Base-by-base conservation (phyloP, 768 basidiomycete species). In the Pleurotus sapidus region DNA sequence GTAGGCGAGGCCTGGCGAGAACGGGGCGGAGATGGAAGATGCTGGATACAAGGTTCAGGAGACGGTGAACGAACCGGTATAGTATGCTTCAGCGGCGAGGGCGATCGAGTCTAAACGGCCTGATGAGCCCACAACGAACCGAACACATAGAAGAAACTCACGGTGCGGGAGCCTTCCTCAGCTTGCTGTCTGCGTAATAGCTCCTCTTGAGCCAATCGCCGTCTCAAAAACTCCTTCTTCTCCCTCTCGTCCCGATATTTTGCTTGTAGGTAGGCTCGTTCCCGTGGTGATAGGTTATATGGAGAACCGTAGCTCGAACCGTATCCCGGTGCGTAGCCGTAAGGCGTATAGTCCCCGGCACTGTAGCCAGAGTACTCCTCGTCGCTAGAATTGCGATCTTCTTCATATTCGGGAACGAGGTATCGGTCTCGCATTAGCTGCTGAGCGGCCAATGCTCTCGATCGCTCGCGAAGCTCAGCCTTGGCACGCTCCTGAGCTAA, bases 181-280 rank as follows among this genome's bases (percentile, higher is more conserved):
- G 54, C 57, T 25, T 43, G 34, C 17, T 40, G 23, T 49, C 65
- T 61, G 50, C 60, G 56, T 30, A 59, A 49, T 24, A 65, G 64
- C 38, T 63, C 49, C 30, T 62, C 61, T 15, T 62, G 64, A 12
- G 61, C 64, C 27, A 66, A 57, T 27, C 64, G 61, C 40, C 64
- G 59, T 45, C 61, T 64, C 27, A 64, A 63, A 45, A 65, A 65
- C 45, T 61, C 60, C 59, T 73, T 70, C 37, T 67, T 37, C 17
- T 62, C 67, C 24, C 69, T 66, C 53, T 68, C 68, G 24, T 64
- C 64, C 20, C 62, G 65, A 14, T 40, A 54, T 55, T 63, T 45
- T 4, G 72, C 70, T 17, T 74, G 68, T 9, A 77, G 65, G 30
- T 72, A 71, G 4, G 69, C 64, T 11, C 69, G 61, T 50, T 76